These are phyloP conservation scores for Cupressus sempervirens DNA, from an alignment of 75 land plant genomes.

Conservation along the genomic window DNA sequence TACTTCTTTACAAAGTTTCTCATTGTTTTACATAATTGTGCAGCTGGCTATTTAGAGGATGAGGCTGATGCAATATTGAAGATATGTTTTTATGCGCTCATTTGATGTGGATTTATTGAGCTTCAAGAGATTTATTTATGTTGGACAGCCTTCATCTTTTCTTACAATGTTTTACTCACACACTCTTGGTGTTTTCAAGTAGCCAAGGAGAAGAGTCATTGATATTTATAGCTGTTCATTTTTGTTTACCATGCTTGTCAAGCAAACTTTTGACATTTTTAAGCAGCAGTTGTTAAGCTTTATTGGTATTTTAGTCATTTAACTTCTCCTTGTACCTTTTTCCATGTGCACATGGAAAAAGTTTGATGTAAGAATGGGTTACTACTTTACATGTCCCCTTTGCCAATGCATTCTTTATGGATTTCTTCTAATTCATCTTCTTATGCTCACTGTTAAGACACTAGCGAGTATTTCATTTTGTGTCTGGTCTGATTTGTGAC, in stretches of 20 bases:
- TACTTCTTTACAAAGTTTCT: neutral
- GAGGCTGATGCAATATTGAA: constrained; percentile 11
- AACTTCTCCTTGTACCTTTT: neutral
- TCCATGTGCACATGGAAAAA: neutral
- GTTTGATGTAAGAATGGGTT: neutral
- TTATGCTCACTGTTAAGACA: neutral
- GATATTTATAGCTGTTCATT: constrained; percentile 10
- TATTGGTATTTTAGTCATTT: neutral
- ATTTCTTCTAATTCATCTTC: too few relatives aligned
- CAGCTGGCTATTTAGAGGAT: constrained; percentile 11
- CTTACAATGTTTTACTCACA: constrained; percentile 3
- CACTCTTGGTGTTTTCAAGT: constrained; percentile 7
- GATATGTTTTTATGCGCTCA: constrained; percentile 6
- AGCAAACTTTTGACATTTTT: neutral
- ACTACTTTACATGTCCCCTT: neutral
- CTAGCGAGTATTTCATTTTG: neutral
- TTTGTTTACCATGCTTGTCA: neutral
- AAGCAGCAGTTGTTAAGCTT: neutral
- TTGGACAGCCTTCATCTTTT: constrained; percentile 10
- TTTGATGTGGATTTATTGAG: constrained; percentile 11
- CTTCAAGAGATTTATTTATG: neutral
- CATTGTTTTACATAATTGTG: constrained; percentile 7
- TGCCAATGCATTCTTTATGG: neutral
- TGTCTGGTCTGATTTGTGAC: neutral
- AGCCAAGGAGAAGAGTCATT: neutral